Evolutionary conservation across 2,329 filamentous ascomycete species (phyloP).

Genomic region (Hymenoscyphus fructigenus): DNA sequence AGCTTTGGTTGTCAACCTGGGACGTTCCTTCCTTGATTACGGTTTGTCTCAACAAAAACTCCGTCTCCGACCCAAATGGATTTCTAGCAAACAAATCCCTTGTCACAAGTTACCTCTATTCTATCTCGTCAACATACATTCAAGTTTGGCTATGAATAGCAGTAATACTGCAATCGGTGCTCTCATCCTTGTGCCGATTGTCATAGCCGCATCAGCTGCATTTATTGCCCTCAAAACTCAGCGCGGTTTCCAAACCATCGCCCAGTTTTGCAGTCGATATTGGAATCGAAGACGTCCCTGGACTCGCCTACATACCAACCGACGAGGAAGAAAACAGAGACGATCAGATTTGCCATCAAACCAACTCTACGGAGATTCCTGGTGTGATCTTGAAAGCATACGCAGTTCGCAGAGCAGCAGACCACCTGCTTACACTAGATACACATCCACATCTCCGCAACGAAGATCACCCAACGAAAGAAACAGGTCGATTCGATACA

Average conservation of each 20-base stretch:
- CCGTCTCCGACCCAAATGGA: neutral
- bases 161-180: constrained; percentile 43
- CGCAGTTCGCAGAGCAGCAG: constrained; percentile 26
- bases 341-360: constrained; percentile 38
- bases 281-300: constrained; percentile 30
- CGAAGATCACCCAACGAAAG: constrained; percentile 12
- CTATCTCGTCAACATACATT: constrained; percentile 28
- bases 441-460: constrained; percentile 25
- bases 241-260: constrained; percentile 26
- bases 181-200: constrained; percentile 47
- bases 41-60: neutral
- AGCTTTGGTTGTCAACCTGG: neutral
- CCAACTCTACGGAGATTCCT: constrained; percentile 39
- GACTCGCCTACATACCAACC: constrained; percentile 22
- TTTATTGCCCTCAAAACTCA: constrained; percentile 35
- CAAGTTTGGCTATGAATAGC: constrained; percentile 39
- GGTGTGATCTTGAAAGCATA: constrained; percentile 39
- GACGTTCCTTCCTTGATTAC: neutral
- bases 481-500: neutral
- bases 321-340: constrained; percentile 33
- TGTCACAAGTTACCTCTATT: constrained; percentile 17
- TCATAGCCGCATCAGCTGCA: constrained; percentile 39
- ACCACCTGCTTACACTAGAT: constrained; percentile 25
- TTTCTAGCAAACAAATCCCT: neutral
- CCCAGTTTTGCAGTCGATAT: constrained; percentile 25